Conservation (phyloP, 805 yeast genomes). For the Starmerella riodocensis region DNA sequence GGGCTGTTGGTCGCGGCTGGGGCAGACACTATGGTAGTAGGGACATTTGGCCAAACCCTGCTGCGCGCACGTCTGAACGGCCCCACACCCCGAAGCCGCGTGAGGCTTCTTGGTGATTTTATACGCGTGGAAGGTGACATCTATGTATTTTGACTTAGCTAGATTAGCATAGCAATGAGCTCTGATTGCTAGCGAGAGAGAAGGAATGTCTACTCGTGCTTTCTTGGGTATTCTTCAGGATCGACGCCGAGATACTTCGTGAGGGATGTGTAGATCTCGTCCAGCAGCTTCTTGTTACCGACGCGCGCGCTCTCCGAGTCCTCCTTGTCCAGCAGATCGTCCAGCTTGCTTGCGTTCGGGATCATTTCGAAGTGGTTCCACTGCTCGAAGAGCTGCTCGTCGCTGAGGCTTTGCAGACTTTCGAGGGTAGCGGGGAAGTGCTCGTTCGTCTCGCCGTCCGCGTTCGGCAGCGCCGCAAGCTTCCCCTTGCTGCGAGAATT, state of each 20-base stretch:
- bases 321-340: constrained; percentile 13
- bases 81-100: too few relatives aligned
- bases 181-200: background rate
- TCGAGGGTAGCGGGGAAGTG: constrained; percentile 15
- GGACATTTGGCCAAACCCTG: too few relatives aligned
- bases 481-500: constrained; percentile 38
- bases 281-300: constrained; percentile 13
- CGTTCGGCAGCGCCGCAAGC: constrained; percentile 18
- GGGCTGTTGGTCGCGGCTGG: too few relatives aligned
- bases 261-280: constrained; percentile 18
- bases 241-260: constrained; percentile 13
- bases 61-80: too few relatives aligned
- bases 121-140: too few relatives aligned
- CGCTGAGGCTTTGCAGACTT: constrained; percentile 10
- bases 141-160: too few relatives aligned
- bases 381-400: constrained; percentile 15
- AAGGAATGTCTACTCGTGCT: background rate
- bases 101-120: too few relatives aligned
- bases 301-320: constrained; percentile 6
- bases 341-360: constrained; percentile 14
- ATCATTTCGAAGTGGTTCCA: constrained; percentile 19
- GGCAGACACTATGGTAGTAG: too few relatives aligned
- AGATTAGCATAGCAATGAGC: too few relatives aligned
- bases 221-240: constrained; percentile 13
- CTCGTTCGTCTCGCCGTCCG: constrained; percentile 17